These are phyloP conservation scores for Kockiozyma suomiensis DNA, from an alignment of 805 yeast genomes.

Conservation along the genomic window DNA sequence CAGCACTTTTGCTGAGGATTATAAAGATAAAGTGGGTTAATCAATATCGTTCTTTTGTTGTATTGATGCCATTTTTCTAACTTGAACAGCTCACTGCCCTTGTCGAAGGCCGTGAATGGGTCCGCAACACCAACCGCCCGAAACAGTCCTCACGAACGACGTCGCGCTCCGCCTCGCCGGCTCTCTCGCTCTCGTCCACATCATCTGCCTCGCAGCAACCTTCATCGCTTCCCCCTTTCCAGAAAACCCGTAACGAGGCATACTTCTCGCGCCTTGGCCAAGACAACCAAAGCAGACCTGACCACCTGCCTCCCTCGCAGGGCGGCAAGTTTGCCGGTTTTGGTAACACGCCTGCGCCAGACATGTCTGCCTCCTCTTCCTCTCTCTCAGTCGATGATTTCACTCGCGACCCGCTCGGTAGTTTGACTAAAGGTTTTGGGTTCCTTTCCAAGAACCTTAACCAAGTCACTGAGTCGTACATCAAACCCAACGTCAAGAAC, in stretches of 20 bases:
- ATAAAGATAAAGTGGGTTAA: constrained; percentile 60
- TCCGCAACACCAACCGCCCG: constrained; percentile 26
- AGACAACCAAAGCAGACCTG: constrained; percentile 71
- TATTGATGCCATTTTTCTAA: neutral
- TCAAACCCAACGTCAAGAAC: constrained; percentile 86
- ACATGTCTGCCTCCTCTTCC: constrained; percentile 17
- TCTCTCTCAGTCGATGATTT: constrained; percentile 38
- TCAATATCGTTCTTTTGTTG: neutral
- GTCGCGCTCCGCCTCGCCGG: constrained; percentile 27
- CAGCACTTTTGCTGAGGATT: constrained; percentile 92
- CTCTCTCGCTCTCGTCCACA: constrained; percentile 19
- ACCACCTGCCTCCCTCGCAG: constrained; percentile 81
- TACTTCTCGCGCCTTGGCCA: constrained; percentile 82
- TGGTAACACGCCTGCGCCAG: constrained; percentile 63
- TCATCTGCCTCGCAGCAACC: constrained; percentile 26
- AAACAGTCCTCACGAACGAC: neutral
- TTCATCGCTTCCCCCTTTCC: constrained; percentile 17
- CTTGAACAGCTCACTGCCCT: constrained; percentile 56
- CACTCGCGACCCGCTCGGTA: constrained; percentile 83
- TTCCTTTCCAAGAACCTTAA: constrained; percentile 69
- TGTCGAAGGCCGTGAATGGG: constrained; percentile 71
- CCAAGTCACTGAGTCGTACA: constrained; percentile 84
- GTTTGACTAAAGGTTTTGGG: constrained; percentile 92
- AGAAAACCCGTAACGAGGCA: constrained; percentile 67
- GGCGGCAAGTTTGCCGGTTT: constrained; percentile 94